Evolutionary conservation across 345 rosid genomes (phyloP).

Genomic region (Cochlearia excelsa): DNA sequence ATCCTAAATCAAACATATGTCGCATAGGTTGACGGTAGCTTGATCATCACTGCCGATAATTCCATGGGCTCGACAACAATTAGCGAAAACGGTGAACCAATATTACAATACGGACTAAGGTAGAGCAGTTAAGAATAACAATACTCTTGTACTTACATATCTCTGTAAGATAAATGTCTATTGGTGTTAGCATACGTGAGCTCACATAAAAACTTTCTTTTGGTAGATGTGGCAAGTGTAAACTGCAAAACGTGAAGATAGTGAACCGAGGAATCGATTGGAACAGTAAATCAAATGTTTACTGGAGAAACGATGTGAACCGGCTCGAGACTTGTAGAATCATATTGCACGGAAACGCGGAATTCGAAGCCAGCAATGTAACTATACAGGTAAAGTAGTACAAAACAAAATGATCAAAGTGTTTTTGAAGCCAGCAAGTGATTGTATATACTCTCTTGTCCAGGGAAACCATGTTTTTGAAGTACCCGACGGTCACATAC

Average conservation of each 20-base stretch:
- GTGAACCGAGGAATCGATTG: conserved; percentile 77
- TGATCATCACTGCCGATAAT: conserved; percentile 64
- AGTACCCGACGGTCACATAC: conserved; percentile 74
- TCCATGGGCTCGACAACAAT: conserved; percentile 65
- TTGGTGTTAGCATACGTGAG: neutral
- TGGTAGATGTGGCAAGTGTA: conserved; percentile 83
- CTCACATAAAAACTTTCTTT: conserved; percentile 14
- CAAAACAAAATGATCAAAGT: neutral
- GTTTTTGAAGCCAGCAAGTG: neutral
- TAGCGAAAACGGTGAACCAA: conserved; percentile 51
- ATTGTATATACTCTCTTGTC: neutral
- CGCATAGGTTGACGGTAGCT: conserved; percentile 80
- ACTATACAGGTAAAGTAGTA: conserved; percentile 53
- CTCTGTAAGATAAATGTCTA: conserved; percentile 6
- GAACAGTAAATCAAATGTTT: conserved; percentile 62
- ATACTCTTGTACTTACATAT: conserved; percentile 4
- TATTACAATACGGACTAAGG: conserved; percentile 73
- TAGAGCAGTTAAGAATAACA: conserved; percentile 20
- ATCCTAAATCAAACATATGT: conserved; percentile 12
- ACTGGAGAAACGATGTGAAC: conserved; percentile 80
- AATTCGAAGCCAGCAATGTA: conserved; percentile 78
- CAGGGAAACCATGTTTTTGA: conserved; percentile 88
- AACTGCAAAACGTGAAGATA: conserved; percentile 65
- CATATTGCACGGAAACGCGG: conserved; percentile 84
- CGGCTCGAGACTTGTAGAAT: conserved; percentile 64